These are phyloP conservation scores for Caryocar brasiliense DNA, from an alignment of 441 rosid species.

Conservation along the genomic window DNA sequence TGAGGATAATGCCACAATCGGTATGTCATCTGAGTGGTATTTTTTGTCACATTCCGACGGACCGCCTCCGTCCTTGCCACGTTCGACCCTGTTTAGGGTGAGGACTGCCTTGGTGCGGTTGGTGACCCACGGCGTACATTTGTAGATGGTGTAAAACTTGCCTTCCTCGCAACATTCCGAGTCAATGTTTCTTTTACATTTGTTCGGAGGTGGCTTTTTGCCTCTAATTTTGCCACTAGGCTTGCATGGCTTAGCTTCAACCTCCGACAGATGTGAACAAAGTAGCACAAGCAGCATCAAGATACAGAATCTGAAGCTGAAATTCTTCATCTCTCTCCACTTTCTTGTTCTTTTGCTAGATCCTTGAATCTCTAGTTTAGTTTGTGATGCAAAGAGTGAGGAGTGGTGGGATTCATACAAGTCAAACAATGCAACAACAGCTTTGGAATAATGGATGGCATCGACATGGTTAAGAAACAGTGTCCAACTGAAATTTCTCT, in stretches of 20 bases:
- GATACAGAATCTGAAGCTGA: not conserved
- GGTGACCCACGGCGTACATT: constrained; percentile 3
- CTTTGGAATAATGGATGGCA: too few species aligned
- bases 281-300: not conserved
- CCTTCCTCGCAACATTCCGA: constrained; percentile 14
- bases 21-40: constrained; percentile 9
- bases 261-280: not conserved
- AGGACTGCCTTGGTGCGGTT: constrained; percentile 8
- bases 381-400: too few species aligned
- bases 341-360: not conserved
- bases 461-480: too few species aligned
- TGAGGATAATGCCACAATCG: constrained; percentile 10
- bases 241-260: constrained; percentile 1
- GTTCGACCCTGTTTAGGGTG: constrained; percentile 21
- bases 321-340: not conserved
- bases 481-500: too few species aligned
- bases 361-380: too few species aligned
- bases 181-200: constrained; percentile 3
- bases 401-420: too few species aligned
- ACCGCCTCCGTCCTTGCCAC: constrained; percentile 16
- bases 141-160: constrained; percentile 4
- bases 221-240: constrained; percentile 16
- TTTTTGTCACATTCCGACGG: constrained; percentile 11
- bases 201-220: constrained; percentile 7
- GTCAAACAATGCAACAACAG: too few species aligned